A percentile compares a stretch with the other conserved stretches of the same genome.
Evolutionary conservation across 345 rosid genomes (phyloP).

Genomic region (Lepidium africanum): DNA sequence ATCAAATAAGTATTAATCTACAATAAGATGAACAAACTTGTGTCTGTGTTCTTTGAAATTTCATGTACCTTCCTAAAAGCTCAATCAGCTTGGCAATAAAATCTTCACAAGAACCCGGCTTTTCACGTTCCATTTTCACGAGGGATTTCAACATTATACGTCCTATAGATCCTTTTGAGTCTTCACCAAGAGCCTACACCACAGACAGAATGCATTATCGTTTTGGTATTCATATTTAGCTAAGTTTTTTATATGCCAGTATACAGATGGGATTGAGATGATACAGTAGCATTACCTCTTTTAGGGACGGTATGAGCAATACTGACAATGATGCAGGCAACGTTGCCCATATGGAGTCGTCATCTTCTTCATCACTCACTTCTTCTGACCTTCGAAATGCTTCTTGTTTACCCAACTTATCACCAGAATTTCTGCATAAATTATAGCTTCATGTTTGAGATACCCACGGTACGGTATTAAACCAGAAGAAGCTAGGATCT

Average conservation of each 20-base stretch:
- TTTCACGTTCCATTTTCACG: slow-evolving; percentile 54
- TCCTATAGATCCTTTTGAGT: slow-evolving; percentile 48
- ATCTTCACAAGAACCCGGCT: slow-evolving; percentile 80
- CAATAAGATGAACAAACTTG: neutral
- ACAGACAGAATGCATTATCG: neutral
- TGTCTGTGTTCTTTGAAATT: neutral
- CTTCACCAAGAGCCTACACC: slow-evolving; percentile 54
- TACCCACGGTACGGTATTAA: neutral
- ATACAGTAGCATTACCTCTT: slow-evolving; percentile 46
- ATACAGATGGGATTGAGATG: neutral
- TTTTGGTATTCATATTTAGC: neutral
- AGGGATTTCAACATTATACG: slow-evolving; percentile 52
- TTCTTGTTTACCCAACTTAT: slow-evolving; percentile 45
- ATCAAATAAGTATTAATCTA: neutral
- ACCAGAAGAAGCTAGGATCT: neutral
- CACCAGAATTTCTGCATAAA: slow-evolving; percentile 42
- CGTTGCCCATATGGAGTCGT: slow-evolving; percentile 44
- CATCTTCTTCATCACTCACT: slow-evolving; percentile 59
- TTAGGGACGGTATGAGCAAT: slow-evolving; percentile 74
- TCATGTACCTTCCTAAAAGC: slow-evolving; percentile 54
- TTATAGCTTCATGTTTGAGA: slow-evolving; percentile 16
- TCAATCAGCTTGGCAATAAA: slow-evolving; percentile 61
- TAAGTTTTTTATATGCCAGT: neutral
- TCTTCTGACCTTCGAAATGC: slow-evolving; percentile 39
- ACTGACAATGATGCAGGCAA: slow-evolving; percentile 62